Conservation (phyloP, 1,284 basidiomycete species). For the Tilletia horrida region DNA sequence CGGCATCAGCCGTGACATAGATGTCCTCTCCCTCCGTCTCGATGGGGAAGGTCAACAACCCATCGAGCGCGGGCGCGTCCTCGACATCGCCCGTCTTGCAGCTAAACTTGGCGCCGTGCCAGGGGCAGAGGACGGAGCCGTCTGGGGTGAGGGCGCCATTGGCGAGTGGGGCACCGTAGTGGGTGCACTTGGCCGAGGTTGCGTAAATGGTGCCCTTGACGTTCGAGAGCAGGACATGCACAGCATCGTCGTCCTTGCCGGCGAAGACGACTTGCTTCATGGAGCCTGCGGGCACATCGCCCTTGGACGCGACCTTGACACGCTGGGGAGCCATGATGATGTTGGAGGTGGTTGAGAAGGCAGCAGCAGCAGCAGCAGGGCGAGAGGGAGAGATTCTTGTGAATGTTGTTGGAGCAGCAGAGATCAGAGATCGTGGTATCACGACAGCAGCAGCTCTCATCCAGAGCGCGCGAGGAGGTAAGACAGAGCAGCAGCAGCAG, state of each 20-base stretch:
- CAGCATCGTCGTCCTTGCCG: slow-evolving; percentile 64
- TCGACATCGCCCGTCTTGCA: slow-evolving; percentile 64
- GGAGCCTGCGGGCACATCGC: slow-evolving; percentile 20
- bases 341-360: not conserved
- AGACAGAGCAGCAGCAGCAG: no score
- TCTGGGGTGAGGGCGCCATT: slow-evolving; percentile 78
- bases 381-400: no score
- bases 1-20: slow-evolving; percentile 71
- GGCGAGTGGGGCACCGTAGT: slow-evolving; percentile 75
- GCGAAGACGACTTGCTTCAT: slow-evolving; percentile 80
- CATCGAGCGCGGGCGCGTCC: slow-evolving; percentile 82
- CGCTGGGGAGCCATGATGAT: slow-evolving; percentile 21
- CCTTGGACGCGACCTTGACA: slow-evolving; percentile 24
- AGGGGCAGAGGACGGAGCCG: slow-evolving; percentile 75
- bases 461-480: no score
- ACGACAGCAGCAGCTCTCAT: no score
- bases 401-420: no score
- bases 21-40: slow-evolving; percentile 70
- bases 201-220: slow-evolving; percentile 67
- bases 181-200: slow-evolving; percentile 81
- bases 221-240: slow-evolving; percentile 67
- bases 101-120: slow-evolving; percentile 92
- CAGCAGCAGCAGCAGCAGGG: no score
- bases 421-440: no score
- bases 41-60: slow-evolving; percentile 75